These are phyloP conservation scores for Quercus wislizeni DNA, from an alignment of 306 rosid genomes.

Conservation along the genomic window DNA sequence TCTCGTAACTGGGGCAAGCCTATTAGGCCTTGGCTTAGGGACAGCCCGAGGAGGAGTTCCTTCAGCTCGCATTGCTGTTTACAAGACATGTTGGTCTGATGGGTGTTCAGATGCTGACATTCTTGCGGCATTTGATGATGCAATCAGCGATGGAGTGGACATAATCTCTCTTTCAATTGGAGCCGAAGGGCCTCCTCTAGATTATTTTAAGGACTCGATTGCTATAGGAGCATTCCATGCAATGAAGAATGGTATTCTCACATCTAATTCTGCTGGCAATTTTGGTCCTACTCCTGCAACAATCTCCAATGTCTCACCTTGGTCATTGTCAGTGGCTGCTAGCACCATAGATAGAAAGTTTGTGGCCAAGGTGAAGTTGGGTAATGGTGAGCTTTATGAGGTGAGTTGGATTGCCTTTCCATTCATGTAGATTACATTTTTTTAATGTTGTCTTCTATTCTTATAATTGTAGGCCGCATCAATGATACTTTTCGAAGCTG, in stretches of 20 bases:
- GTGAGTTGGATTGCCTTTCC: conserved; percentile 1
- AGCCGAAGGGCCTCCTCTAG: background rate
- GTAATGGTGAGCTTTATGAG: conserved; percentile 30
- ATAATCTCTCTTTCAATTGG: conserved; percentile 40
- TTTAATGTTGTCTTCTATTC: no score
- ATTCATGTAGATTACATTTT: no score
- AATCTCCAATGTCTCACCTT: conserved; percentile 29
- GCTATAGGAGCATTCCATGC: conserved; percentile 57
- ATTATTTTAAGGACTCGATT: conserved; percentile 22
- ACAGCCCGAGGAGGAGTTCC: conserved; percentile 49
- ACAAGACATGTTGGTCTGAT: conserved; percentile 44
- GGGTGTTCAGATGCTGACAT: conserved; percentile 34
- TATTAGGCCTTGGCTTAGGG: conserved; percentile 39
- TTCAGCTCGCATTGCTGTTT: conserved; percentile 48
- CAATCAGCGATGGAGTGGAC: conserved; percentile 55
- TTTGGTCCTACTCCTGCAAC: conserved; percentile 16
- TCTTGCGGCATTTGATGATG: conserved; percentile 59
- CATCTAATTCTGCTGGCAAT: conserved; percentile 37
- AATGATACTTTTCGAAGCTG: no score
- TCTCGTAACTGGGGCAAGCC: conserved; percentile 24
- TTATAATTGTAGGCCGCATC: no score
- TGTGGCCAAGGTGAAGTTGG: conserved; percentile 30
- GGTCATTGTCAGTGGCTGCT: conserved; percentile 50
- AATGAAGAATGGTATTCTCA: conserved; percentile 36
- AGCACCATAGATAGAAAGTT: conserved; percentile 42